Base-by-base conservation (phyloP, 192 early-diverging fungal genomes). In the Dissophora ornata region DNA sequence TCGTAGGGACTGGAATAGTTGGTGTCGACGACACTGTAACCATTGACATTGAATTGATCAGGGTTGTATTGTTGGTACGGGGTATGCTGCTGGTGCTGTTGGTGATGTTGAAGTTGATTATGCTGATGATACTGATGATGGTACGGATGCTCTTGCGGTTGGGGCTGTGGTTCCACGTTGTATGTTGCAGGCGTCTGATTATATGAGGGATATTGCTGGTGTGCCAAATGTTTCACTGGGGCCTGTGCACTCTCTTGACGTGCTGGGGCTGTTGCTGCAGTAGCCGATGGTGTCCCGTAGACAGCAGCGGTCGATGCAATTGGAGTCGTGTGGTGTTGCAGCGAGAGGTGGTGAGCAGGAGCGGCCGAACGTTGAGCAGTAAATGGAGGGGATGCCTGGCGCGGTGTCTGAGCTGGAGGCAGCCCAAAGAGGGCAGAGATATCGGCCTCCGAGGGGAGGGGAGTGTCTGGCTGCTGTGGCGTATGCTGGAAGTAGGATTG, bases 371-470 rank as follows among this genome's bases (percentile, higher is more conserved):
- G 55, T 34, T 51, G 50, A 2, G 26, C 16, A 69, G 56, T 50
- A n/a, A n/a, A n/a, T 7, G 56, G 38, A 32, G 56, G 2, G 7
- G 30, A 26, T 13, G 34, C 21, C 11, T 29, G 49, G 13, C 11
- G 13, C 8, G 40, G 24, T 5, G 63, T 18, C 32, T 15, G n/a
- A 6, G 45, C 3, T 28, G 64, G 53, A 16, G 59, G 25, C 21
- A 75, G 30, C 4, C 71, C 71, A 75, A 75, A 75, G 63, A 75
- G 57, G 6, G 71, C 71, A 38, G 62, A 58, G 25, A 75, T 75
- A 29, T 65, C 69, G 10, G 55, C 71, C 40, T 75, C 71, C 13
- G 71, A 67, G 13, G 71, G 51, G 8, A 38, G 21, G 12, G 33
- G n/a, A 32, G 38, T 10, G 12, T 61, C 21, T 7, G 50, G 48